Conservation (phyloP, 306 rosid genomes). For the Vachellia pachyceras region DNA sequence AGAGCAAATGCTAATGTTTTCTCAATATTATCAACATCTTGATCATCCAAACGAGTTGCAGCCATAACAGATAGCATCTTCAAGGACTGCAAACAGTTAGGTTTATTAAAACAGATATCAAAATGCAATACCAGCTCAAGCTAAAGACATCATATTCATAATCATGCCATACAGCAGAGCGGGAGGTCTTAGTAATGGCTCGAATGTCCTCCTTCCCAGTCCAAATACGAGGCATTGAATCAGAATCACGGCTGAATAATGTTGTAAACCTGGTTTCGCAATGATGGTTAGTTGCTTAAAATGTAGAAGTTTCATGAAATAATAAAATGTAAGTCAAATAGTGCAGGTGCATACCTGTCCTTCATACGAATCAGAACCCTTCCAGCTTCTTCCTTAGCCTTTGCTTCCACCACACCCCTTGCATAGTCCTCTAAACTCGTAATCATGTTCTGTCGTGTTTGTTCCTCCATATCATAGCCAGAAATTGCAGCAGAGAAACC, state of each 20-base stretch:
- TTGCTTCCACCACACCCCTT: constrained; percentile 73
- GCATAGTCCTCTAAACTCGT: constrained; percentile 59
- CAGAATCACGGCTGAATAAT: constrained; percentile 82
- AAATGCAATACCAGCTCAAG: constrained; percentile 21
- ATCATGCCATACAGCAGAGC: constrained; percentile 64
- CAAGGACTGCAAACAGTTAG: constrained; percentile 64
- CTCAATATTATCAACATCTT: constrained; percentile 62
- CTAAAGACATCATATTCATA: constrained; percentile 25
- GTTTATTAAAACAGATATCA: constrained; percentile 23
- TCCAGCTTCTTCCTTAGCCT: constrained; percentile 88
- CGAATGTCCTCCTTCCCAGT: constrained; percentile 84
- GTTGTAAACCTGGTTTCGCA: constrained; percentile 69
- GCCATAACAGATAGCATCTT: constrained; percentile 86
- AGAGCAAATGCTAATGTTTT: constrained; percentile 60
- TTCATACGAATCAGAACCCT: constrained; percentile 84
- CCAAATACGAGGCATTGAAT: constrained; percentile 97
- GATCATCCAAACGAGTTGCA: constrained; percentile 73
- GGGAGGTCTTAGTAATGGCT: constrained; percentile 83
- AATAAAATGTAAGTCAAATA: constrained; percentile 14
- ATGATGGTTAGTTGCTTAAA: constrained; percentile 38
- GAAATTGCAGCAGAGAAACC: constrained; percentile 66
- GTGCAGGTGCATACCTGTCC: constrained; percentile 66
- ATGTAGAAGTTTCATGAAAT: constrained; percentile 6
- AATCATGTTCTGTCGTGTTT: constrained; percentile 50
- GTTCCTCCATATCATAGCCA: constrained; percentile 71